Conservation (phyloP, 1,284 basidiomycete species). For the Somion occarium region DNA sequence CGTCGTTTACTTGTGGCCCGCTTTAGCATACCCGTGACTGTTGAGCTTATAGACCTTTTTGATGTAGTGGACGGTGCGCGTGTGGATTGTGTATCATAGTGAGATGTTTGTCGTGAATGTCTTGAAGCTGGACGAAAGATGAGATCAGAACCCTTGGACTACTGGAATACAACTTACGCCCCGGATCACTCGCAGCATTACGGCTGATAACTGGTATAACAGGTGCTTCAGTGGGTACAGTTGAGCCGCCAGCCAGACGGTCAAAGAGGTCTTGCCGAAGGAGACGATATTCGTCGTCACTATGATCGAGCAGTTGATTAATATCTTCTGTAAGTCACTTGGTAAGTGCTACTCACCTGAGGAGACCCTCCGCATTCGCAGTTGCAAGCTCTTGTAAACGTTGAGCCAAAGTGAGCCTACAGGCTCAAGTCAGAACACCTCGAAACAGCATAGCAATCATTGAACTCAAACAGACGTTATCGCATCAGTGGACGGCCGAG, state of each 20-base stretch:
- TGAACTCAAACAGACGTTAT: conserved; percentile 54
- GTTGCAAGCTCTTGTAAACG: conserved; percentile 71
- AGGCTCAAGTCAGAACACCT: too few species aligned
- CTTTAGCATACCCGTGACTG: conserved; percentile 54
- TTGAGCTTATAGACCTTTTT: conserved; percentile 54
- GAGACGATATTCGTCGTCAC: conserved; percentile 75
- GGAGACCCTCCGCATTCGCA: conserved; percentile 70
- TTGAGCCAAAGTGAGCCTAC: conserved; percentile 68
- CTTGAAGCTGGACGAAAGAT: conserved; percentile 25
- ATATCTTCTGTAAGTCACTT: neutral
- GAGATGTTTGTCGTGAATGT: conserved; percentile 38
- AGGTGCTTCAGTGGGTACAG: conserved; percentile 55
- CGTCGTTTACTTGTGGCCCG: conserved; percentile 48
- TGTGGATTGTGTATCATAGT: conserved; percentile 44
- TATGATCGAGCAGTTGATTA: conserved; percentile 22
- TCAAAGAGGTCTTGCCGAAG: conserved; percentile 75
- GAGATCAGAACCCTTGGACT: neutral
- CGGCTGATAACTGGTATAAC: conserved; percentile 46
- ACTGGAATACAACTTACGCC: neutral
- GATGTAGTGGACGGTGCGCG: conserved; percentile 58
- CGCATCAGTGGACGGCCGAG: conserved; percentile 45
- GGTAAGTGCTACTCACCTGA: conserved; percentile 48
- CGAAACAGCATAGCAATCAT: neutral
- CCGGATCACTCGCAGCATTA: conserved; percentile 15
- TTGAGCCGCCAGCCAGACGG: conserved; percentile 52